Percentiles rank a stretch among this genome's conserved stretches.
Evolutionary conservation across 192 early-diverging fungal genomes (phyloP).

Genomic region (Funneliformis geosporum): DNA sequence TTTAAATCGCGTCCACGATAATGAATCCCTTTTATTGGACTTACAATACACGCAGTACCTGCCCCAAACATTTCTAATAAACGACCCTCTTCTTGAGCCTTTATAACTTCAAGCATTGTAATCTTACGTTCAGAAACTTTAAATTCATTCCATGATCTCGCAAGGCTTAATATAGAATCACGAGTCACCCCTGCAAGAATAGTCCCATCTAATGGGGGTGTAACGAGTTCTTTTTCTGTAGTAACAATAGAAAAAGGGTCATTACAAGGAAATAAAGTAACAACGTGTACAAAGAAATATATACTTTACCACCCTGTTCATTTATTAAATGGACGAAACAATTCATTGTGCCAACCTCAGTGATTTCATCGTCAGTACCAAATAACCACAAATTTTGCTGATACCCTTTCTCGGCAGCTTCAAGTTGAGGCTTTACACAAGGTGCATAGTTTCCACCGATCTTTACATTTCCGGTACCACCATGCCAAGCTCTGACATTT

Average conservation of each 20-base stretch:
- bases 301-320: slow-evolving; percentile 58
- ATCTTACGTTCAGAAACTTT: slow-evolving; percentile 84
- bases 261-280: neutral
- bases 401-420: slow-evolving; percentile 85
- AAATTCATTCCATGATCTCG: slow-evolving; percentile 82
- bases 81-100: slow-evolving; percentile 76
- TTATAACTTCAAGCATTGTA: slow-evolving; percentile 74
- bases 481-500: slow-evolving; percentile 92
- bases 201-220: slow-evolving; percentile 90
- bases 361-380: slow-evolving; percentile 81
- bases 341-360: slow-evolving; percentile 98
- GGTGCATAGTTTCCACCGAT: slow-evolving; percentile 89
- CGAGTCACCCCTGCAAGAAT: slow-evolving; percentile 96
- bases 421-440: slow-evolving; percentile 78
- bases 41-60: slow-evolving; percentile 94
- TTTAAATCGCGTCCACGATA: slow-evolving; percentile 76
- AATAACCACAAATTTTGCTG: slow-evolving; percentile 96
- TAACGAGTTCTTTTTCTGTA: slow-evolving; percentile 77
- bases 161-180: slow-evolving; percentile 83
- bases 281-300: neutral
- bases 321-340: slow-evolving; percentile 89
- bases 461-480: slow-evolving; percentile 92
- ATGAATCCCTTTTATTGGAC: slow-evolving; percentile 84
- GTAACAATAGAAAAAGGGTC: neutral
- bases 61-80: slow-evolving; percentile 93